Conservation (phyloP, 805 yeast genomes). For the Candida qinlingensis region DNA sequence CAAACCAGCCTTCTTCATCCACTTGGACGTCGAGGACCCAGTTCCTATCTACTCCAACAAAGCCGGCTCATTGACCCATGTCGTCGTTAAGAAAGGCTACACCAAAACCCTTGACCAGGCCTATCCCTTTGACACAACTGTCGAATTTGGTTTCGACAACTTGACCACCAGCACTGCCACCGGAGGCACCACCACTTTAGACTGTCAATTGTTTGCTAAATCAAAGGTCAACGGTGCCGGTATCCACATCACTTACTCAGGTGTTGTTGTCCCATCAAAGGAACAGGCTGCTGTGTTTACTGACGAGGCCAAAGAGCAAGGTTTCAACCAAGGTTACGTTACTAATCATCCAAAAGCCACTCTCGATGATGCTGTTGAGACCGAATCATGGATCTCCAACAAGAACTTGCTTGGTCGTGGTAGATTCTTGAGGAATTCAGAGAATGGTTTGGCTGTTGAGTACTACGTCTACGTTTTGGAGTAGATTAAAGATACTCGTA, state of each 20-base stretch:
- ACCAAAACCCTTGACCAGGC: slow-evolving; percentile 31
- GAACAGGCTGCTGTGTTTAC: slow-evolving; percentile 32
- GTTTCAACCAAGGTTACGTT: slow-evolving; percentile 43
- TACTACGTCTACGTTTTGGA: slow-evolving; percentile 37
- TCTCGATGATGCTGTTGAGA: slow-evolving; percentile 37
- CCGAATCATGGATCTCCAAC: slow-evolving; percentile 45
- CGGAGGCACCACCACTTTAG: slow-evolving; percentile 33
- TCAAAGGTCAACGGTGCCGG: slow-evolving; percentile 37
- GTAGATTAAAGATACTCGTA: not conserved
- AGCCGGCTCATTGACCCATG: slow-evolving; percentile 25
- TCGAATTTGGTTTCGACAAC: slow-evolving; percentile 43
- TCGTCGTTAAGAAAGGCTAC: slow-evolving; percentile 31
- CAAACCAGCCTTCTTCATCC: slow-evolving; percentile 35
- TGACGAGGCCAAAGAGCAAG: slow-evolving; percentile 27
- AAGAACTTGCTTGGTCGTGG: slow-evolving; percentile 55
- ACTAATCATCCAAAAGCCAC: slow-evolving; percentile 41
- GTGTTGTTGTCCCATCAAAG: slow-evolving; percentile 38
- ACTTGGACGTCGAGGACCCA: slow-evolving; percentile 32
- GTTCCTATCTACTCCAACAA: slow-evolving; percentile 23
- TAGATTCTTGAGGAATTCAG: slow-evolving; percentile 44
- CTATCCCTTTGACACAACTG: slow-evolving; percentile 34
- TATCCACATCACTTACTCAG: slow-evolving; percentile 40
- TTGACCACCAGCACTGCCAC: slow-evolving; percentile 30
- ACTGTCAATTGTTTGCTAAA: slow-evolving; percentile 45
- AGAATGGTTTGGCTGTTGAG: slow-evolving; percentile 46